A percentile compares a stretch with the other conserved stretches of the same genome.
These are phyloP conservation scores for Syzygium grande DNA, from an alignment of 345 rosid species.

Conservation along the genomic window DNA sequence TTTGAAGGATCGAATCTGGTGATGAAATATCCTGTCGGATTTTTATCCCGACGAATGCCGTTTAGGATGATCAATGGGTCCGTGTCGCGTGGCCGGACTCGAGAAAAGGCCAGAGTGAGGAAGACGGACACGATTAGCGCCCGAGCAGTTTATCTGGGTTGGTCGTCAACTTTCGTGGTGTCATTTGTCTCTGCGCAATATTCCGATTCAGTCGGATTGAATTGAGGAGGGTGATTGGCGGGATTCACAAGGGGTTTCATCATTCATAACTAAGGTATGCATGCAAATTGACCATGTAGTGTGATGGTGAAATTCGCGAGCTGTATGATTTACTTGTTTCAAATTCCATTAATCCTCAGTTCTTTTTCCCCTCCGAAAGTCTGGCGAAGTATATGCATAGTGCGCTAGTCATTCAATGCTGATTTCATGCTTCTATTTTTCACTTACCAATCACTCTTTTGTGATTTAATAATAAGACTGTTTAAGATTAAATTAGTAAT, in stretches of 20 bases:
- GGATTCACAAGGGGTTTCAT: background rate
- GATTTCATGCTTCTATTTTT: too few species aligned
- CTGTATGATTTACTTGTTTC: background rate
- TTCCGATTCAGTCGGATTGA: background rate
- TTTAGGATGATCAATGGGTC: background rate
- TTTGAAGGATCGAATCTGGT: background rate
- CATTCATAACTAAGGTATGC: background rate
- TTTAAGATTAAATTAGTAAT: too few species aligned
- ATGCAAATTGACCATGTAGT: background rate
- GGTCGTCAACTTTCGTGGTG: too few species aligned
- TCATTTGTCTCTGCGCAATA: too few species aligned
- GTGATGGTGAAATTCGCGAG: background rate
- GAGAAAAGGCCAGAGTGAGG: background rate
- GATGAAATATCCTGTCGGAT: background rate
- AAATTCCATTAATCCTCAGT: background rate
- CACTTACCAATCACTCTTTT: too few species aligned
- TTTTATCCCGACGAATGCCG: background rate
- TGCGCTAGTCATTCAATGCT: too few species aligned
- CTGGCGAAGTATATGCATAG: background rate
- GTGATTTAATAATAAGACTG: too few species aligned
- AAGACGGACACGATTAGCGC: too few species aligned
- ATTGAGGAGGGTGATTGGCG: background rate
- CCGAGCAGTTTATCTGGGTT: too few species aligned
- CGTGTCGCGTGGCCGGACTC: fast-evolving
- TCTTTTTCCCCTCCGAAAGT: background rate